Evolutionary conservation across 2,329 filamentous ascomycete genomes (phyloP).

Genomic region (Chaetomium globosum): DNA sequence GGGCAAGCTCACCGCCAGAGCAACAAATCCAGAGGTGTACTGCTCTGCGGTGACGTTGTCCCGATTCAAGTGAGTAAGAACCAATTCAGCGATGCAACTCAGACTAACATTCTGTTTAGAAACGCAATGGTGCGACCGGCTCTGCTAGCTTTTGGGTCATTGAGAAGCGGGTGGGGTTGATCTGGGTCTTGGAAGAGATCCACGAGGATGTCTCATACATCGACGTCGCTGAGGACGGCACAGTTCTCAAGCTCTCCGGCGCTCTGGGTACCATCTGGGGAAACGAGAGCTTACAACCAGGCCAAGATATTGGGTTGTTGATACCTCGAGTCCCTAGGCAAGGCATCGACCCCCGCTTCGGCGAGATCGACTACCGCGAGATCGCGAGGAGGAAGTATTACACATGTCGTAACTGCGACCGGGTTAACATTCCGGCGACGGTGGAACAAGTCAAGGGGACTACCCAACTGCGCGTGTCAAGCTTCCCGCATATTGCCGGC

Average conservation of each 20-base stretch:
- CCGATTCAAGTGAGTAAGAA: slow-evolving; percentile 63
- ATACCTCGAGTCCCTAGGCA: slow-evolving; percentile 81
- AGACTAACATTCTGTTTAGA: slow-evolving; percentile 54
- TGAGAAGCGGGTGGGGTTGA: slow-evolving; percentile 88
- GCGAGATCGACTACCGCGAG: slow-evolving; percentile 76
- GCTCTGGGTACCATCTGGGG: slow-evolving; percentile 87
- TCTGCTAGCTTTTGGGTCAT: slow-evolving; percentile 98
- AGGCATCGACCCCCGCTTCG: slow-evolving; percentile 68
- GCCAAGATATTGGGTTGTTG: slow-evolving; percentile 74
- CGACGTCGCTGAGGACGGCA: slow-evolving; percentile 74
- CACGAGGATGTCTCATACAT: slow-evolving; percentile 87
- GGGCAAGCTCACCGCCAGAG: slow-evolving; percentile 64
- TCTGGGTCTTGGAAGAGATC: slow-evolving; percentile 98
- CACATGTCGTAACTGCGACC: slow-evolving; percentile 76
- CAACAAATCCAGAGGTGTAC: slow-evolving; percentile 70
- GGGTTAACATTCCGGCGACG: slow-evolving; percentile 80
- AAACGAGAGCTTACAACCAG: slow-evolving; percentile 64
- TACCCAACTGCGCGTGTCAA: slow-evolving; percentile 79
- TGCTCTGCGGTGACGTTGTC: slow-evolving; percentile 96
- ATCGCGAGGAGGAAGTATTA: slow-evolving; percentile 75
- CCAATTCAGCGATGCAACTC: neutral
- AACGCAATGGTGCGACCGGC: slow-evolving; percentile 87
- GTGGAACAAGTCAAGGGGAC: slow-evolving; percentile 72
- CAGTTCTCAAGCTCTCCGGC: slow-evolving; percentile 70
- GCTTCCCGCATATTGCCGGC: slow-evolving; percentile 95